Evolutionary conservation across 441 rosid species (phyloP), one percentile per base, ranked within the genome.

Genomic region (Arabidopsis lyrata): DNA sequence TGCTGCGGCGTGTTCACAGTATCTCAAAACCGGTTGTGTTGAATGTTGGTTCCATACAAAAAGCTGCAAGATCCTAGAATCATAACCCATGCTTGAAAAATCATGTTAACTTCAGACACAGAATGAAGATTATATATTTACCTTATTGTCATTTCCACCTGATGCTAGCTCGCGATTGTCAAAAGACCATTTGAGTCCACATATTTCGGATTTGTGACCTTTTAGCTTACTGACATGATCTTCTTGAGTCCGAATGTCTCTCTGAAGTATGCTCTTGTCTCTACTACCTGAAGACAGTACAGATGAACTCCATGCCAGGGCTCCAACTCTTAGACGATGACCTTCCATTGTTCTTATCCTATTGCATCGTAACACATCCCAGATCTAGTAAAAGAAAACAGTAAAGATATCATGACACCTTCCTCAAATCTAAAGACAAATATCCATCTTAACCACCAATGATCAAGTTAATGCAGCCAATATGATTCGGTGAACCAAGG

Each of bases 21-120:
- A 95, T 82, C 85, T 94, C 64, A 90, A 66, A 38, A 92, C 86
- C 15, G 99, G 99, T 64, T 94, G 92, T 74, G 86, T 85, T 77
- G 97, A 87, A 83, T 89, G 97, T 77, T 92, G 97, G 80, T 92
- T 94, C 99, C 99, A 94, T 77, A 94, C 93, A 79, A 92, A 88
- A 74, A 94, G 97, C 99, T 94, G 90, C 80, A 79, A 8, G 45
- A 44, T 13, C 61, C 72, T 64, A 66, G 49, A 62, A 60, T 70
- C 10, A 45, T 80, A 56, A 94, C 93, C 73, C 81, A 73, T 67
- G 29, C 58, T 41, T 38, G 38, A 31, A 29, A 36, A 38, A 8
- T 4, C 20, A 57, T 77, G 35, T 36, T 67, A 38, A 11, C 18
- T 39, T 8, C 18, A 0, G 38, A 59, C 24, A 22, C 53, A 27